These are phyloP conservation scores for Warburgia ugandensis DNA, from an alignment of 164 flowering plant species.

Conservation along the genomic window DNA sequence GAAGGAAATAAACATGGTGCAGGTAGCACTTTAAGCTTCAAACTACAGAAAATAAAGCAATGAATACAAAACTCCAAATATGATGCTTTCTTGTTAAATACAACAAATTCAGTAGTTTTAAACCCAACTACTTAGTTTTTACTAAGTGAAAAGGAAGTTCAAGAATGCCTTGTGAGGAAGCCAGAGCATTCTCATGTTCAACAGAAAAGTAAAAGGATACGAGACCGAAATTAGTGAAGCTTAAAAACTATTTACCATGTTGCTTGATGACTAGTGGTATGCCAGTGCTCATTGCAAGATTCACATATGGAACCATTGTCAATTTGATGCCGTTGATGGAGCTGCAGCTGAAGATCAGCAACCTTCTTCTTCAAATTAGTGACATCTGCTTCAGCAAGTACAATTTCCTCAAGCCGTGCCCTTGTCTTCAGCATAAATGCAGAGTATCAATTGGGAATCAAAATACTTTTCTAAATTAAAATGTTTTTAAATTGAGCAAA, in stretches of 20 bases:
- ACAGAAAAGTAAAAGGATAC: too few relatives aligned
- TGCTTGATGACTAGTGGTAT: conserved; percentile 18
- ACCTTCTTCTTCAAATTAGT: conserved; percentile 57
- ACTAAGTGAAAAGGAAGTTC: too few relatives aligned
- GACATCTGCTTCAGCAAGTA: conserved; percentile 54
- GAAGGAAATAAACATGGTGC: too few relatives aligned
- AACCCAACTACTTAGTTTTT: too few relatives aligned
- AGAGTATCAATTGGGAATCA: conserved; percentile 12
- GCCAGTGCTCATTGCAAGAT: conserved; percentile 21
- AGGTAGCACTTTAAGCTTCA: too few relatives aligned
- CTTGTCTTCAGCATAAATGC: conserved; percentile 37
- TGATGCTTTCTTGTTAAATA: too few relatives aligned
- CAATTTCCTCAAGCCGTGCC: conserved; percentile 62
- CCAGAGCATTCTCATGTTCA: too few relatives aligned
- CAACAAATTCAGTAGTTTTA: too few relatives aligned
- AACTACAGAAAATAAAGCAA: too few relatives aligned
- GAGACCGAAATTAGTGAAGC: too few relatives aligned
- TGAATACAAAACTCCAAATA: too few relatives aligned
- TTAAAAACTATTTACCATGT: conserved; percentile 29
- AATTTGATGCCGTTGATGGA: conserved; percentile 39
- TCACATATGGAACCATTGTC: conserved; percentile 22
- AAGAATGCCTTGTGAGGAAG: too few relatives aligned
- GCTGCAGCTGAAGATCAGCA: conserved; percentile 54
- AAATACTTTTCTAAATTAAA: conserved; percentile 5
- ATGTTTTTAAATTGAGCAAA: conserved; percentile 2